Evolutionary conservation across 768 basidiomycete species (phyloP), one percentile per base, ranked within the genome.

Genomic region (Mycena leptocephala): DNA sequence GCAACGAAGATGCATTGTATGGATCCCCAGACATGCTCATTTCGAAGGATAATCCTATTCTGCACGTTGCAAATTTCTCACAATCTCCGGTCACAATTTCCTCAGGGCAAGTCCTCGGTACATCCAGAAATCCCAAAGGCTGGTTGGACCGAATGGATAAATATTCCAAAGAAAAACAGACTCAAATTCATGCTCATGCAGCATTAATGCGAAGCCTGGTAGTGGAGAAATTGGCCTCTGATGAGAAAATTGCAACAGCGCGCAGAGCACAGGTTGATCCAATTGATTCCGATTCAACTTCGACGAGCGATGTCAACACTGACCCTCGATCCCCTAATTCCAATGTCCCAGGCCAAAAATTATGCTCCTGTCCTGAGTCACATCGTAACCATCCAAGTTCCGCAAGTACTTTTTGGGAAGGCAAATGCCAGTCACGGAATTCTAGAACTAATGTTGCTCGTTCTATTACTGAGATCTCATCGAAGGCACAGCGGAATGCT

Each of bases 11-110:
- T 8, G 74, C 67, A 1, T 3, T 72, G 2, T 70, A 77, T 35
- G 80, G 73, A 1, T 55, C 71, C 16, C 14, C 78, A 7, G 81
- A 82, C 24, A 66, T 71, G 3, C 30, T 82, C 0, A 76, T 82
- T 0, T 16, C 43, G 3, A 16, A 9, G 14, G 43, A 75, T 0
- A 32, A 53, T 14, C 58, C 70, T 2, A 5, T 63, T 9, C n/a
- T 71, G 2, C 70, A 62, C n/a, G 46, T 71, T 3, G 59, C 70
- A 0, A 63, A 71, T 14, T 71, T 71, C n/a, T 71, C 70, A 10
- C 2, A 37, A 10, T 4, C 37, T n/a, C 78, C 77, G 1, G 61
- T 78, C 0, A 46, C 30, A 1, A 65, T 79, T 7, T 35, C 61
- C 0, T 41, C 37, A 35, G 80, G 80, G 11, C 74, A 81, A 51